Base-by-base conservation (phyloP, 257 asterid genomes). In the Nicotiana attenuata region DNA sequence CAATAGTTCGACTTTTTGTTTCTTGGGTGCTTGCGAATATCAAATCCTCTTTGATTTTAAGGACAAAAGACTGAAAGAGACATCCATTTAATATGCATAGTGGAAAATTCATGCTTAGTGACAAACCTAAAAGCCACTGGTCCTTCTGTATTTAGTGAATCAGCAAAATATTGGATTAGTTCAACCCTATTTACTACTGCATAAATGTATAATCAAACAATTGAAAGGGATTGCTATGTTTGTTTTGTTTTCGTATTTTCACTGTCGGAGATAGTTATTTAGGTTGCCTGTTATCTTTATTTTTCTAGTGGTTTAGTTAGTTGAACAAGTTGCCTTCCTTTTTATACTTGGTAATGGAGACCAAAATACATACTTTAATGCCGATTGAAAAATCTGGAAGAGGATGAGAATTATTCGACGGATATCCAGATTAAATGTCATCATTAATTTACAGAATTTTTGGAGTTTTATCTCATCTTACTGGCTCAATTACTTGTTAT, bases 1-100 rank as follows among this genome's bases (percentile, higher is more conserved):
- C 5, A 35, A 24, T 63, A 24, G 14, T 26, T 63, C 45, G 20
- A 66, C 19, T 29, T 28, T 29, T 66, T 29, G 20, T n/a, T 15
- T 14, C 17, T 16, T 59, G 13, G 5, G 8, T 17, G 22, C 9
- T 16, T 15, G 31, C 0, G 77, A 38, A 17, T n/a, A 55, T 31
- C 81, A 35, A 78, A 78, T 31, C 81, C 66, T 35, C 68, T 13
- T 56, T 19, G 81, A 77, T 57, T 69, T 78, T 2, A 77, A 77
- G 50, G 55, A 41, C 35, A n/a, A n/a, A 57, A 31, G 41, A 35
- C 41, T 35, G 41, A 28, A 56, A 38, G 38, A 6, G 50, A n/a
- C 9, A 3, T 45, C 38, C 15, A 47, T 73, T 47, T 73, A 73
- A 50, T 11, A 50, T 50, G 56, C 5, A 50, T 50, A 50, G 56